Evolutionary conservation across 1,139 yeast species (phyloP).

Genomic region (Meyerozyma smithsonii): DNA sequence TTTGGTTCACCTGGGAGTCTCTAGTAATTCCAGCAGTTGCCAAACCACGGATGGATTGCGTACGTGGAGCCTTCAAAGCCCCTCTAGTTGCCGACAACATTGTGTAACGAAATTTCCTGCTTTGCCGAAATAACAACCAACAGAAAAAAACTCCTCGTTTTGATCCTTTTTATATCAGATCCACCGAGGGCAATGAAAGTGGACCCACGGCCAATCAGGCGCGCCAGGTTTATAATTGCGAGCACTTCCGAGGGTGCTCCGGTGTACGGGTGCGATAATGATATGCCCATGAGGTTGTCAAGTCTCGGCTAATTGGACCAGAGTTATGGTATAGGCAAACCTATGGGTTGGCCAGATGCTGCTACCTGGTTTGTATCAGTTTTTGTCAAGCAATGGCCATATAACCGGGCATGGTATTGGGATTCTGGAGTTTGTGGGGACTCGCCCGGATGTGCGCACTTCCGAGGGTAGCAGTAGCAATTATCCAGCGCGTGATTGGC

Average conservation of each 20-base stretch:
- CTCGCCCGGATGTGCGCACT: neutral
- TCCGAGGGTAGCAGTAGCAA: neutral
- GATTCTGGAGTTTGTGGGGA: neutral
- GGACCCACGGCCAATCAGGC: neutral
- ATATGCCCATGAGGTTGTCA: neutral
- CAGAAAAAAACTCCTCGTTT: slow-evolving; percentile 2
- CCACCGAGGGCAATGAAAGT: neutral
- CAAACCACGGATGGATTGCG: slow-evolving; percentile 53
- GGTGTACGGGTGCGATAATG: neutral
- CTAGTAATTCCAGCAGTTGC: slow-evolving; percentile 75
- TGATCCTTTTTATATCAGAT: slow-evolving; percentile 3
- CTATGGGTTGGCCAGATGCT: neutral
- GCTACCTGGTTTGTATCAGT: neutral
- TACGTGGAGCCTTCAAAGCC: slow-evolving; percentile 28
- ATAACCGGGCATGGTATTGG: neutral
- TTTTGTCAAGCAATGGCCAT: neutral
- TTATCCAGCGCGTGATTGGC: neutral
- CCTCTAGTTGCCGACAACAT: slow-evolving; percentile 42
- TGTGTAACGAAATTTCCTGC: slow-evolving; percentile 3
- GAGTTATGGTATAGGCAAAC: too few relatives aligned
- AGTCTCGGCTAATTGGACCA: too few relatives aligned
- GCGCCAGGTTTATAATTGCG: slow-evolving; percentile 1
- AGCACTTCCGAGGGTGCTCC: neutral
- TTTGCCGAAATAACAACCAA: slow-evolving; percentile 3
- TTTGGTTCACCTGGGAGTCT: slow-evolving; percentile 91